These are phyloP conservation scores for Pleurotus tuoliensis DNA, from an alignment of 768 basidiomycete genomes.

Conservation along the genomic window DNA sequence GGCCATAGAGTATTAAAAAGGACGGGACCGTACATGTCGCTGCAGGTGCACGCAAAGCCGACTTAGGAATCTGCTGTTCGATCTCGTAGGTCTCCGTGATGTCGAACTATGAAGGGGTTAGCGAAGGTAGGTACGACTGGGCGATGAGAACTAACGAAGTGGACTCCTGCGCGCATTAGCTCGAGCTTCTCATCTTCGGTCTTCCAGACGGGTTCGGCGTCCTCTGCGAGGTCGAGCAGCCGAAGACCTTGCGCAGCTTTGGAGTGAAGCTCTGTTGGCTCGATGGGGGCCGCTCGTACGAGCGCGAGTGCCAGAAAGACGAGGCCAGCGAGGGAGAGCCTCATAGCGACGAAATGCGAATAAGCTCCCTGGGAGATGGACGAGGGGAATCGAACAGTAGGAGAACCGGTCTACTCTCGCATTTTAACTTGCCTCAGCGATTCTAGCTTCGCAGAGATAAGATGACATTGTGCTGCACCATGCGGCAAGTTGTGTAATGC, in stretches of 20 bases:
- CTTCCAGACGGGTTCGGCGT: slow-evolving; percentile 35
- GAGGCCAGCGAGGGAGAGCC: slow-evolving; percentile 11
- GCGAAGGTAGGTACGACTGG: background rate
- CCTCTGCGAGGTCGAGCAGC: slow-evolving; percentile 32
- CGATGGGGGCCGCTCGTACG: slow-evolving; percentile 26
- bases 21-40: slow-evolving; percentile 22
- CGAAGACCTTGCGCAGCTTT: slow-evolving; percentile 32
- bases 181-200: slow-evolving; percentile 34
- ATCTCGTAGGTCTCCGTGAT: slow-evolving; percentile 35
- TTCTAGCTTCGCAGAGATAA: background rate
- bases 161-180: slow-evolving; percentile 26
- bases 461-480: background rate
- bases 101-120: slow-evolving; percentile 27
- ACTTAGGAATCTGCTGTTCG: slow-evolving; percentile 20
- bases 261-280: slow-evolving; percentile 26
- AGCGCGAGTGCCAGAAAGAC: slow-evolving; percentile 20
- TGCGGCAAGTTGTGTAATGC: background rate
- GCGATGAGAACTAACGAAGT: slow-evolving; percentile 27
- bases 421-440: no score
- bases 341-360: slow-evolving; percentile 11
- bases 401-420: no score
- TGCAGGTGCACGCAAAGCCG: slow-evolving; percentile 14
- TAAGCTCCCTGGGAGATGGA: background rate
- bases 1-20: background rate
- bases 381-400: background rate